A percentile compares a stretch with the other conserved stretches of the same genome.
Evolutionary conservation across 441 rosid genomes (phyloP).

Genomic region (Erysimum pusillum): DNA sequence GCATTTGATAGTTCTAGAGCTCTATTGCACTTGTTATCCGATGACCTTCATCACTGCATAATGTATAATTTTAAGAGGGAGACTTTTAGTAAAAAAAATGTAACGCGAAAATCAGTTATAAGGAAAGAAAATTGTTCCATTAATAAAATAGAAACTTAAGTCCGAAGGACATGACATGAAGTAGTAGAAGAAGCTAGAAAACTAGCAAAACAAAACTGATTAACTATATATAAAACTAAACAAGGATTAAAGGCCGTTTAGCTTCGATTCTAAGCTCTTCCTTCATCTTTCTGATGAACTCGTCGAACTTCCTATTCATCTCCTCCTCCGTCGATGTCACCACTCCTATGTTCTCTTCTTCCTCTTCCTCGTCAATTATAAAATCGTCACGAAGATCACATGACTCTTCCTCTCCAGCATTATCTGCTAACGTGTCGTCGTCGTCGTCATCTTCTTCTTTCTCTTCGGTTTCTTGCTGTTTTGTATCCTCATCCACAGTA

Average conservation of each 20-base stretch:
- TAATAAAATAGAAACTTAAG: not conserved
- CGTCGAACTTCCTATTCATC: conserved; percentile 68
- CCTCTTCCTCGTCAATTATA: conserved; percentile 28
- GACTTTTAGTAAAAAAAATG: not conserved
- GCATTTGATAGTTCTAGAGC: not conserved
- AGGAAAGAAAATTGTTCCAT: not conserved
- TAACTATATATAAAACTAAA: conserved; percentile 30
- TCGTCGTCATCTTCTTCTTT: conserved; percentile 20
- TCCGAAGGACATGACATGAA: not conserved
- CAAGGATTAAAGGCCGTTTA: conserved; percentile 54
- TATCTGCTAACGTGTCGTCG: conserved; percentile 9
- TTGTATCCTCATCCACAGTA: conserved; percentile 19
- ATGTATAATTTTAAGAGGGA: not conserved
- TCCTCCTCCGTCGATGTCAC: conserved; percentile 53
- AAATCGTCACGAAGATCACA: conserved; percentile 18
- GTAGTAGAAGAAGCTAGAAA: conserved; percentile 16
- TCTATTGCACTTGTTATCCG: conserved; percentile 10
- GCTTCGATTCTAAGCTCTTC: conserved; percentile 70
- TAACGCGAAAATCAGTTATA: not conserved
- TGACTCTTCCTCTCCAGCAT: conserved; percentile 28
- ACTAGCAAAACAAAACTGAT: conserved; percentile 18
- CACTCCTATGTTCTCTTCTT: conserved; percentile 43
- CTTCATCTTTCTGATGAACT: conserved; percentile 72
- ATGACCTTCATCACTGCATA: not conserved
- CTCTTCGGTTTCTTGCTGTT: conserved; percentile 27